These are phyloP conservation scores for Daldinia loculata DNA, from an alignment of 495 filamentous ascomycete genomes.

Conservation along the genomic window DNA sequence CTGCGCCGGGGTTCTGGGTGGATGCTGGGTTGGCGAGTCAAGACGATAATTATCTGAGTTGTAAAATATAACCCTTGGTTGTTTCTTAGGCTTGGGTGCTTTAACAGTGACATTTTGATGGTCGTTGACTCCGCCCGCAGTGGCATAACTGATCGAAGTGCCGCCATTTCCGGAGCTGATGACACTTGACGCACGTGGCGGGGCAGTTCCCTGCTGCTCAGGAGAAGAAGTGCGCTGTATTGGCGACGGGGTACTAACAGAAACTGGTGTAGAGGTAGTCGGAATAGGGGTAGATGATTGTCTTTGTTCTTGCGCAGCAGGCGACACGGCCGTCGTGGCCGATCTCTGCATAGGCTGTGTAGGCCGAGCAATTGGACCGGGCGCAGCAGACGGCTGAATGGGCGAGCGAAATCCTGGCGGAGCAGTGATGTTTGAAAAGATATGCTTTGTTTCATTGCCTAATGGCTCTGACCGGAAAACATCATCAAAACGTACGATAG, in stretches of 20 bases:
- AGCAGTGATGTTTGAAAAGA: conserved; percentile 9
- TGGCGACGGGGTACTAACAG: conserved; percentile 35
- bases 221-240: conserved; percentile 30
- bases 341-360: conserved; percentile 30
- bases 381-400: conserved; percentile 9
- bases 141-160: conserved; percentile 47
- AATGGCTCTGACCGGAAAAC: conserved; percentile 46
- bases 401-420: conserved; percentile 30
- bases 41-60: conserved; percentile 43
- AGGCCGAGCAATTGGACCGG: conserved; percentile 43
- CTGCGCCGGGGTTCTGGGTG: conserved; percentile 44
- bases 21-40: conserved; percentile 45
- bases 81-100: conserved; percentile 45
- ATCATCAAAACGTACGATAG: conserved; percentile 45
- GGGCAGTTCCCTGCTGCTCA: conserved; percentile 19
- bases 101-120: conserved; percentile 48
- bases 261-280: conserved; percentile 26
- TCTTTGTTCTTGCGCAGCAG: conserved; percentile 35
- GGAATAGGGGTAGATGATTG: conserved; percentile 25
- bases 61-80: conserved; percentile 40
- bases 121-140: conserved; percentile 42
- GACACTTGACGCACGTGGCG: conserved; percentile 35
- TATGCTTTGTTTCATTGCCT: conserved; percentile 43
- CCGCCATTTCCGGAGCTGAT: conserved; percentile 48
- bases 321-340: conserved; percentile 10